Percentiles rank a stretch among this genome's conserved stretches.
Evolutionary conservation across 164 flowering plant genomes (phyloP).

Genomic region (Magnolia officinalis): DNA sequence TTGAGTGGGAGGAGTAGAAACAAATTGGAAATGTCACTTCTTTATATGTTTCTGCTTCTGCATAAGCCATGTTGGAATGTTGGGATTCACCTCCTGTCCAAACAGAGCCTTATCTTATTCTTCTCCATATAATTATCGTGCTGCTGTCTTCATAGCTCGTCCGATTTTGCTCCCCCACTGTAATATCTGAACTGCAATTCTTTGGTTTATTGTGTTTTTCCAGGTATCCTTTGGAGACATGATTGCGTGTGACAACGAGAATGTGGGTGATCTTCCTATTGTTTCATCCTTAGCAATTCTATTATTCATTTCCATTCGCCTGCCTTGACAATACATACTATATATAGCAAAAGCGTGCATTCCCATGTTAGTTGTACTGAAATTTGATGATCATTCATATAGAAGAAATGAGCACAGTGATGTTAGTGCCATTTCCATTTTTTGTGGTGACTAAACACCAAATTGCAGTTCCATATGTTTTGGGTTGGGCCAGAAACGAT

Average conservation of each 20-base stretch:
- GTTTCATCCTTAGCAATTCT: not conserved
- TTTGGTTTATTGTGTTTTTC: conserved; percentile 2
- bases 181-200: not conserved
- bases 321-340: not conserved
- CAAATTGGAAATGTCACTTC: too few species aligned
- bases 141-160: not conserved
- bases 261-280: conserved; percentile 46
- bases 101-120: not conserved
- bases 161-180: not conserved
- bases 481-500: not conserved
- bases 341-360: too few species aligned
- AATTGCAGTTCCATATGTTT: not conserved
- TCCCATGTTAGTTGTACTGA: too few species aligned
- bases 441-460: not conserved
- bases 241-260: conserved; percentile 99
- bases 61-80: not conserved
- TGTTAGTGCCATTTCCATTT: not conserved
- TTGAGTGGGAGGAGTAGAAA: not conserved
- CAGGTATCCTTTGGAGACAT: conserved; percentile 99
- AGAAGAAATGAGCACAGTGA: not conserved
- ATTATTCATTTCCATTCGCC: not conserved
- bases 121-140: not conserved
- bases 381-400: not conserved
- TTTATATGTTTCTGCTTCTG: not conserved
- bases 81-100: not conserved